phyloP scores from a whole-genome alignment of 768 basidiomycete species.

The Serendipita sp. region DNA sequence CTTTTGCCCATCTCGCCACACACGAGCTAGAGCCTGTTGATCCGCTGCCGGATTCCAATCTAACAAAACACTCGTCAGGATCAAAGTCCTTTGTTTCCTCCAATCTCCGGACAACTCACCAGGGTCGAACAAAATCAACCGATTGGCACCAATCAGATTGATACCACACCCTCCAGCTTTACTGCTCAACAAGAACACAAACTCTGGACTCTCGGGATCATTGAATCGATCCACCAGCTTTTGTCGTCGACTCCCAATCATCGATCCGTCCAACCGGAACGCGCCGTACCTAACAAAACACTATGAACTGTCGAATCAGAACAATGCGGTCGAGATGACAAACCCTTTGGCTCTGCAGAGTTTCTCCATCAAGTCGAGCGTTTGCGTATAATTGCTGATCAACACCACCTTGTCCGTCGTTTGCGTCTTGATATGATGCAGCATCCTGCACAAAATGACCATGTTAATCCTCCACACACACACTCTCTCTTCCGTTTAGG shows the following conservation, averaged over 20 bases:
- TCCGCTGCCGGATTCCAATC: conserved; percentile 99
- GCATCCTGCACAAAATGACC: conserved; percentile 35
- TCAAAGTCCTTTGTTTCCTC: background rate
- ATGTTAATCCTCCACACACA: background rate
- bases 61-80: conserved; percentile 16
- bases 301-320: background rate
- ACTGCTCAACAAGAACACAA: conserved; percentile 83
- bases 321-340: conserved; percentile 11
- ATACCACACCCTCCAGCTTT: conserved; percentile 95
- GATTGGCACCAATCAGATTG: conserved; percentile 90
- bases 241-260: conserved; percentile 81
- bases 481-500: background rate
- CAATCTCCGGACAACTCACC: conserved; percentile 28
- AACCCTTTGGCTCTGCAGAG: conserved; percentile 74
- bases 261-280: conserved; percentile 87
- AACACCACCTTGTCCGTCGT: conserved; percentile 91
- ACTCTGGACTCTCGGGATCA: conserved; percentile 81
- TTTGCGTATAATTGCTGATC: conserved; percentile 94
- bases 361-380: conserved; percentile 83
- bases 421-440: conserved; percentile 62
- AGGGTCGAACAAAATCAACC: conserved; percentile 89
- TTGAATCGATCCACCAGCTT: conserved; percentile 96
- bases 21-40: conserved; percentile 93
- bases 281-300: conserved; percentile 50
- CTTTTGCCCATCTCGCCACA: conserved; percentile 99